Evolutionary conservation across 192 early-diverging fungal species (phyloP).

Genomic region (Funneliformis mosseae): DNA sequence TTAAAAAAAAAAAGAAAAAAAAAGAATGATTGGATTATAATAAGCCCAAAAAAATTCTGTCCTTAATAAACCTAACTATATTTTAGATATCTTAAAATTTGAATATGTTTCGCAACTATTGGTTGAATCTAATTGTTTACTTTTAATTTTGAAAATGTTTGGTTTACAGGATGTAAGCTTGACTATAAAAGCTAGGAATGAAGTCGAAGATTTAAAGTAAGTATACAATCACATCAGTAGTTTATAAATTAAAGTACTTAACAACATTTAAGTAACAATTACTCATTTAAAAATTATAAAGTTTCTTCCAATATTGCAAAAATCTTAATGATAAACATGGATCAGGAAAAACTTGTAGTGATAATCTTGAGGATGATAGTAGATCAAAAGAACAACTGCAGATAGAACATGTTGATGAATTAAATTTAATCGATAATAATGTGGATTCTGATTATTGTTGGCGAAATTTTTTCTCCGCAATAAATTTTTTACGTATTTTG

Average conservation of each 20-base stretch:
- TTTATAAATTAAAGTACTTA: not conserved
- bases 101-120: conserved; percentile 79
- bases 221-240: conserved; percentile 22
- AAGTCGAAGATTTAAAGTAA: conserved; percentile 52
- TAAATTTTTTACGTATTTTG: conserved; percentile 73
- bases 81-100: conserved; percentile 68
- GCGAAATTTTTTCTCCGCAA: conserved; percentile 69
- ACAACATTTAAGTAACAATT: not conserved
- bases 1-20: not conserved
- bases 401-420: not conserved
- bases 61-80: not conserved
- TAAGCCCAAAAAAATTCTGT: not conserved
- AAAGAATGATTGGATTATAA: not conserved
- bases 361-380: conserved; percentile 31
- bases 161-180: conserved; percentile 67
- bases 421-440: conserved; percentile 38
- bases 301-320: conserved; percentile 36
- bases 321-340: conserved; percentile 28
- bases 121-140: conserved; percentile 81
- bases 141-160: conserved; percentile 81
- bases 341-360: not conserved
- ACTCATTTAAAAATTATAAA: not conserved
- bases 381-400: not conserved
- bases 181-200: conserved; percentile 52
- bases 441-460: conserved; percentile 45